Base-by-base conservation (phyloP, 1,139 yeast genomes). In the Candida sojae region DNA sequence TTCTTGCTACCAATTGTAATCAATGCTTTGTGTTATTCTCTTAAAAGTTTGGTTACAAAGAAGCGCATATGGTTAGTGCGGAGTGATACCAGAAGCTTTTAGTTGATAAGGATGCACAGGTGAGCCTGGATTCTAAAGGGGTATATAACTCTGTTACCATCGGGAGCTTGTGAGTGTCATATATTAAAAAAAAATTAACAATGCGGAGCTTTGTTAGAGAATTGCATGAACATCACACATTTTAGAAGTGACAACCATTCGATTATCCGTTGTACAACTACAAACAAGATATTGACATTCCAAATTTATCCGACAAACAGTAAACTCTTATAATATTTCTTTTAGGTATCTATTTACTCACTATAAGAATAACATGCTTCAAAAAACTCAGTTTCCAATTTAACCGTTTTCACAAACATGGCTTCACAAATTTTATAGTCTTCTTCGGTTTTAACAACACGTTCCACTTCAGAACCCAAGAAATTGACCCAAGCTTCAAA, bases 401-500 rank as follows among this genome's bases (percentile, higher is more conserved):
- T 59, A 28, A 78, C 51, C 10, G 75, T 64, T 45, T 62, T 60
- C 9, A 57, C 60, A 51, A 77, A 76, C 11, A 67, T 59, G 6
- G 50, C 45, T 47, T 73, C 75, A 33, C 74, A 63, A 49, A 48
- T 54, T 39, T 41, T 59, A 9, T 32, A 32, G 34, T 58, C 58
- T 4, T 53, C 52, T 4, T 47, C 49, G 1, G 57, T 48, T 26
- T 50, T 47, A 7, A 57, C 60, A 0, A 67, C 73, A 48, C 79
- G 60, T 44, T 76, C 70, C 2, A 79, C 80, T 54, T 80, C 83
- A 2, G 53, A 49, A 40, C 59, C 63, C 43, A 80, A 63, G 49
- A 80, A 79, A 2, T 62, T 52, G 6, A 76, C 77, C 84, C 84
- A 80, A 4, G 53, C 57, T 23, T 68, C 62, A 55, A 82, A 75